Base-by-base conservation (phyloP, 257 asterid species). In the Solanum etuberosum region DNA sequence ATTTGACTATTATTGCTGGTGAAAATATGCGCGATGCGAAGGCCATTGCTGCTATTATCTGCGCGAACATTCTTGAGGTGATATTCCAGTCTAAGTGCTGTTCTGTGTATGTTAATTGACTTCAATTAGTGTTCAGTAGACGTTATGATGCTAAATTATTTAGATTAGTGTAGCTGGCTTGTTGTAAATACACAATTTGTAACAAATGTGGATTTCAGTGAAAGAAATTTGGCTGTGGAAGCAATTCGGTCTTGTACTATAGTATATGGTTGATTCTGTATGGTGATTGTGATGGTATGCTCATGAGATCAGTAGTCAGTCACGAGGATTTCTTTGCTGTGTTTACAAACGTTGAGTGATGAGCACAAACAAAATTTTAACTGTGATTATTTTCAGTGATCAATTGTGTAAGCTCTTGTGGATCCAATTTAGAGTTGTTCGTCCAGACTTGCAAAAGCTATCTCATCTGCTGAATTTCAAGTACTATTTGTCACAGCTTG, bases 61-160 rank as follows among this genome's bases (percentile, higher is more conserved):
- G 98, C 87, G 74, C 89, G 85, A 91, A 97, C 92, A 95, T 94
- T 42, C 87, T 97, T 48, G 99, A 97, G 99, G 98, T 97, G 98
- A 97, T 84, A 35, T 88, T 91, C 83, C 40, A 76, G 92, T 91
- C 88, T 89, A 73, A 67, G 46, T 84, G 72, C 35, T 29, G 48
- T 83, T 83, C 12, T 83, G 23, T 34, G 27, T n/a, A 76, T 76
- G 84, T 25, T 78, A 43, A 78, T 80, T 43, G 84, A 27, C 15
- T 78, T 78, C 9, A 78, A 43, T 78, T 78, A 46, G 65, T 78
- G 23, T 43, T 40, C 14, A 15, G n/a, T 43, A 27, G 65, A 78
- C 11, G 12, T 16, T 43, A 1, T 46, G 84, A 32, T 2, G 5
- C 21, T 78, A 46, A 27, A 4, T 46, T 80, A 18, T 46, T 80